A percentile compares a stretch with the other conserved stretches of the same genome.
Conservation (phyloP, 495 filamentous ascomycete genomes). For the Tuber calosporum region DNA sequence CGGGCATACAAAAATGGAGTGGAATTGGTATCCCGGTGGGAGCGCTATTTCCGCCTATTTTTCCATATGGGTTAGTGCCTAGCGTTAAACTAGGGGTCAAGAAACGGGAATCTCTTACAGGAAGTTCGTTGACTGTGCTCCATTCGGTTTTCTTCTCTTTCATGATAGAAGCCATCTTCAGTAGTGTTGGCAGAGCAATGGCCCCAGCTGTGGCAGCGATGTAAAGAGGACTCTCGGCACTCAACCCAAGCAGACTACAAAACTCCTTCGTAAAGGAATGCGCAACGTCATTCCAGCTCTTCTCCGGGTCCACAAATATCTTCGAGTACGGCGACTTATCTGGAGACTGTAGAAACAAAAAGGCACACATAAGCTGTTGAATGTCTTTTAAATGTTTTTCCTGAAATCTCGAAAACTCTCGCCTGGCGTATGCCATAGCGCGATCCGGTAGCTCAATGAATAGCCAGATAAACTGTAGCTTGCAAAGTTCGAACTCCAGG, state of each 20-base stretch:
- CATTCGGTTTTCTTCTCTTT: constrained; percentile 84
- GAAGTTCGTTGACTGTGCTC: constrained; percentile 83
- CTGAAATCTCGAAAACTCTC: constrained; percentile 60
- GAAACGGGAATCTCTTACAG: constrained; percentile 48
- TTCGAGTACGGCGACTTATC: constrained; percentile 61
- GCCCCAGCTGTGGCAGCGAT: constrained; percentile 84
- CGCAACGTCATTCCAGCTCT: constrained; percentile 72
- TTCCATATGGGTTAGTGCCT: background rate
- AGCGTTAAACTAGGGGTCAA: background rate
- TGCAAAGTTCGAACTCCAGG: constrained; percentile 86
- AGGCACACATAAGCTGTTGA: constrained; percentile 64
- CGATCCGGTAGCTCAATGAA: constrained; percentile 50
- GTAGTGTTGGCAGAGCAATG: constrained; percentile 74
- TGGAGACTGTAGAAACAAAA: constrained; percentile 65
- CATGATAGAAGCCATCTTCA: constrained; percentile 77
- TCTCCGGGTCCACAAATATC: constrained; percentile 60
- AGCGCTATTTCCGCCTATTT: constrained; percentile 78
- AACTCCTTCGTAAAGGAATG: constrained; percentile 86
- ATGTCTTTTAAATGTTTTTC: constrained; percentile 66
- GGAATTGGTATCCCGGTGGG: constrained; percentile 78
- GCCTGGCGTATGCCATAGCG: constrained; percentile 67
- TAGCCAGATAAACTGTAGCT: constrained; percentile 77
- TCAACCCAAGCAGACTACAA: constrained; percentile 81
- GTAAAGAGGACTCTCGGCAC: constrained; percentile 82
- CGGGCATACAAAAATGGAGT: constrained; percentile 95